These are phyloP conservation scores for Debaryomycetaceae sp. DNA, from an alignment of 1,139 yeast species.

Conservation along the genomic window DNA sequence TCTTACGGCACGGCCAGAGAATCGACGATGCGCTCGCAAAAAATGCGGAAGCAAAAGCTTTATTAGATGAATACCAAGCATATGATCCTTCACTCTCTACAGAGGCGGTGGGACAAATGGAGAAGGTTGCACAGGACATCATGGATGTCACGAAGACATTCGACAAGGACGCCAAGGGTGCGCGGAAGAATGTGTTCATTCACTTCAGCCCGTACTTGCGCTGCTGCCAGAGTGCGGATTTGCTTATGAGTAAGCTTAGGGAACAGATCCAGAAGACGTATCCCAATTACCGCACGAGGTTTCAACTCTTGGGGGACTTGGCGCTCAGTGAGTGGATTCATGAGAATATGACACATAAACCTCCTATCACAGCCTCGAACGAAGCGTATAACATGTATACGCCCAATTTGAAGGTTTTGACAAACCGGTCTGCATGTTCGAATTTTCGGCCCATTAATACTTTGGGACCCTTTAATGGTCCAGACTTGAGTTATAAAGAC, in stretches of 20 bases:
- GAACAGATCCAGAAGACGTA: conserved; percentile 17
- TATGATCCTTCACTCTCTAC: conserved; percentile 42
- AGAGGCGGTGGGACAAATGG: conserved; percentile 28
- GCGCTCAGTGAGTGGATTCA: conserved; percentile 50
- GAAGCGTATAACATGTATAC: conserved; percentile 50
- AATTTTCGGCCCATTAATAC: conserved; percentile 46
- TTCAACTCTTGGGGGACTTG: conserved; percentile 44
- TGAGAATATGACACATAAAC: conserved; percentile 42
- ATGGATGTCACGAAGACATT: conserved; percentile 24
- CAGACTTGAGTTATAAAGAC: conserved; percentile 39
- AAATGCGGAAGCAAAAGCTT: conserved; percentile 25
- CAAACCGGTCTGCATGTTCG: conserved; percentile 34
- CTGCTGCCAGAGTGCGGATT: conserved; percentile 45
- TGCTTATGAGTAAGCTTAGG: conserved; percentile 31
- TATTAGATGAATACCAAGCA: conserved; percentile 26
- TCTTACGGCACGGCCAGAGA: conserved; percentile 45
- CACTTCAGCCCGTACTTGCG: conserved; percentile 46
- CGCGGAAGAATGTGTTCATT: conserved; percentile 35
- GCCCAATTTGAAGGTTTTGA: conserved; percentile 37
- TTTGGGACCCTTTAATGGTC: conserved; percentile 47
- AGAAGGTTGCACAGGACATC: conserved; percentile 29
- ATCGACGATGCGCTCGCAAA: conserved; percentile 36
- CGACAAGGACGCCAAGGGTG: conserved; percentile 9
- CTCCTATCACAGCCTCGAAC: conserved; percentile 43
- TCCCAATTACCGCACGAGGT: conserved; percentile 35